A percentile compares a stretch with the other conserved stretches of the same genome.
Conservation (phyloP, 768 basidiomycete genomes). For the Mycena capillaripes region DNA sequence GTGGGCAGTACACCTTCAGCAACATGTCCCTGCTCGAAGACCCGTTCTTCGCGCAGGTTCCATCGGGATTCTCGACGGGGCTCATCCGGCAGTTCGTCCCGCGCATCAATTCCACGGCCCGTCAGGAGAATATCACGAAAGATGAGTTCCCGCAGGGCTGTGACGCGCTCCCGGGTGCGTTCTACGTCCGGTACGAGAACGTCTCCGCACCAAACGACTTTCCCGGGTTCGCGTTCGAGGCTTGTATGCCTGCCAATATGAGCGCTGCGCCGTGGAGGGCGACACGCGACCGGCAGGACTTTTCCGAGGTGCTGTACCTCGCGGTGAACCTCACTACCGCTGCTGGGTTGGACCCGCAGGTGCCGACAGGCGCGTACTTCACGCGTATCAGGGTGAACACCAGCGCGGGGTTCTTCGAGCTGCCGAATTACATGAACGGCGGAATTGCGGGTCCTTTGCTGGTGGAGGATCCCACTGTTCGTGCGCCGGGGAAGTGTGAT, state of each 20-base stretch:
- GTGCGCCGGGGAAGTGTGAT: slow-evolving; percentile 4
- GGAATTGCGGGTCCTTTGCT: neutral
- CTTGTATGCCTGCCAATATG: neutral
- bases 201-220: neutral
- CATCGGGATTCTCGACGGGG: slow-evolving; percentile 24
- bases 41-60: slow-evolving; percentile 28
- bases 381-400: neutral
- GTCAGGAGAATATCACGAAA: slow-evolving; percentile 25
- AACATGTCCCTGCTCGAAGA: slow-evolving; percentile 23
- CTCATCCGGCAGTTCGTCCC: slow-evolving; percentile 25
- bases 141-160: slow-evolving; percentile 22
- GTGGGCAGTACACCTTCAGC: slow-evolving; percentile 12
- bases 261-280: neutral
- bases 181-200: slow-evolving; percentile 20
- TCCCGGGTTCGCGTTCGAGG: slow-evolving; percentile 1
- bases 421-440: neutral
- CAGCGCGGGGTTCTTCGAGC: neutral
- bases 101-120: slow-evolving; percentile 30
- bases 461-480: neutral
- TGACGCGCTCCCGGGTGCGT: neutral
- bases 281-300: neutral
- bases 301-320: neutral
- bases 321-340: neutral
- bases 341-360: neutral
- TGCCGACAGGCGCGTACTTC: slow-evolving; percentile 4